Evolutionary conservation across 495 filamentous ascomycete species (phyloP), one percentile per base, ranked within the genome.

Genomic region (Trichoderma virens): DNA sequence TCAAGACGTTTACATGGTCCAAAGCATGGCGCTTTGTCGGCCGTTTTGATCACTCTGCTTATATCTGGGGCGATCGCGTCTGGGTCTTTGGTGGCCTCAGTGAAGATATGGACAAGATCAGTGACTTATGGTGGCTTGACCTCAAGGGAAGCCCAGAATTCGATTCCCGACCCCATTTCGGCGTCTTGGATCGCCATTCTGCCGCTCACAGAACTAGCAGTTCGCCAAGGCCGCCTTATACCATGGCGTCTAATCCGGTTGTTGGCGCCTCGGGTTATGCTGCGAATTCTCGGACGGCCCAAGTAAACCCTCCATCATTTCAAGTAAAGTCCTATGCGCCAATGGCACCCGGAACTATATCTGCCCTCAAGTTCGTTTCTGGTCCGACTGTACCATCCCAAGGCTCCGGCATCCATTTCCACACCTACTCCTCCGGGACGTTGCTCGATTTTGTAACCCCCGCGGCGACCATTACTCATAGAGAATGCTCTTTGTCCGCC

Each of bases 1-100:
- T 98, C 62, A 96, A 95, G 80, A 97, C 94, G 11, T 97, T 90
- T 84, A 97, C 93, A 5, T 98, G 94, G 94, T 98, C 94, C 61
- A 85, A 91, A 60, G 89, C 91, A 39, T 98, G 94, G 94, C 89
- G 87, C 62, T 98, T 98, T 73, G 92, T 95, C 20, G 84, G 90
- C 30, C 85, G 94, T 14, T 98, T 95, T 70, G 94, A 98, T 67
- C 95, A 98, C 72, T 88, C 91, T 5, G 91, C 90, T 28, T 96
- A 90, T 83, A 85, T 96, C 51, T 96, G 92, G 80, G 76, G 87
- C 62, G 92, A 90, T 43, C 85, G 90, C 35, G 86, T 98, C 32
- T 98, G 93, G 93, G 92, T 97, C n/a, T 97, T 93, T 76, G 94
- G 94, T 39, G 94, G 94, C 27, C 78, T 98, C 61, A 90, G 89